These are phyloP conservation scores for Ogataea nitratoaversa DNA, from an alignment of 805 yeast species.

Conservation along the genomic window DNA sequence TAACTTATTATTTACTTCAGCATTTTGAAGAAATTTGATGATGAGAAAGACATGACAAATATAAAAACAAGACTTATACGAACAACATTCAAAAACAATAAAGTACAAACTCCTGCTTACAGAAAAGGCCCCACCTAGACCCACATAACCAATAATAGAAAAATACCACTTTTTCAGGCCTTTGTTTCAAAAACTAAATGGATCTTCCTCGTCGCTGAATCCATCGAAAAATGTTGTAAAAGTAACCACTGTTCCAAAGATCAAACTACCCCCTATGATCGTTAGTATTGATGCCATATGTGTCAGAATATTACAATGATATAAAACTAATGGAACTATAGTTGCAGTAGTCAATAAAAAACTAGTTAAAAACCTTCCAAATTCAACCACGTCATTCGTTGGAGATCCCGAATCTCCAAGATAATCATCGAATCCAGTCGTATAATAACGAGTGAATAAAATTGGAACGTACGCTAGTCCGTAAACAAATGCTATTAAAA, in stretches of 20 bases:
- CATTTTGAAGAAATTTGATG: no score
- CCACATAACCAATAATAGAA: neutral
- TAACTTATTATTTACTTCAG: no score
- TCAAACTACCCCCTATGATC: slow-evolving; percentile 75
- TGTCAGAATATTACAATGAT: slow-evolving; percentile 72
- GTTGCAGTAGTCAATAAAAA: slow-evolving; percentile 72
- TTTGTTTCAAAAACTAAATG: slow-evolving; percentile 22
- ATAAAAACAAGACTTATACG: no score
- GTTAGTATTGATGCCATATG: slow-evolving; percentile 71
- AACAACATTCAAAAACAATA: no score
- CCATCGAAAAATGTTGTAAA: slow-evolving; percentile 77
- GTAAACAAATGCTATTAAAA: slow-evolving; percentile 61
- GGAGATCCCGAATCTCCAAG: slow-evolving; percentile 51
- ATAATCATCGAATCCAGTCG: slow-evolving; percentile 49
- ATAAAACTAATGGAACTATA: slow-evolving; percentile 67
- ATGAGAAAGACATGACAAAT: no score
- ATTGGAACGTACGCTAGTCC: slow-evolving; percentile 71
- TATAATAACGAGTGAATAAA: slow-evolving; percentile 46
- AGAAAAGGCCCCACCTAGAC: no score
- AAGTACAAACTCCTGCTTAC: no score
- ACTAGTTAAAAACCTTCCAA: slow-evolving; percentile 77
- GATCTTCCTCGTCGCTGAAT: slow-evolving; percentile 37
- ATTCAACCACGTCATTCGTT: slow-evolving; percentile 53
- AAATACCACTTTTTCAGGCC: neutral
- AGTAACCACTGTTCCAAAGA: slow-evolving; percentile 77